phyloP scores from a whole-genome alignment of 2,329 filamentous ascomycete genomes.

The Hypoxylon sp. region DNA sequence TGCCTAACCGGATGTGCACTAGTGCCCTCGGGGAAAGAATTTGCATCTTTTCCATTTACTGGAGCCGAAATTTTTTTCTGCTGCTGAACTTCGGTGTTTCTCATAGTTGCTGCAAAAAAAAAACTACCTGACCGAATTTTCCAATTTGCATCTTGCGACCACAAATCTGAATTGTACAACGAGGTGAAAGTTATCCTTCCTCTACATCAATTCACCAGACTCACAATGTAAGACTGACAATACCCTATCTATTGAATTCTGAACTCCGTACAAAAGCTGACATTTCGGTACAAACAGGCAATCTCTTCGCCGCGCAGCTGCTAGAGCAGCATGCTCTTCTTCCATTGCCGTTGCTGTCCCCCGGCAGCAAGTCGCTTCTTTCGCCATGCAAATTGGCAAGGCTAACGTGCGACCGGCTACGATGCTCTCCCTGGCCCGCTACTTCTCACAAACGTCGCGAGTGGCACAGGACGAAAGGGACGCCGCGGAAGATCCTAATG shows the following conservation, averaged over 20 bases:
- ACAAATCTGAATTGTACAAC: conserved; percentile 12
- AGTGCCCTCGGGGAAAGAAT: conserved; percentile 1
- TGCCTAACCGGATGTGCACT: conserved; percentile 11
- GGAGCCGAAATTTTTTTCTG: conserved; percentile 17
- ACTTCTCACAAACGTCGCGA: conserved; percentile 53
- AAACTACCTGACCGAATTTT: background rate
- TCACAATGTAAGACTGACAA: conserved; percentile 45
- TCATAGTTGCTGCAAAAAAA: background rate
- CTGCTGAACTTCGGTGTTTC: conserved; percentile 7
- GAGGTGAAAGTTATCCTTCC: background rate
- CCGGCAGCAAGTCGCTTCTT: conserved; percentile 51
- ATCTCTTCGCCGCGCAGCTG: conserved; percentile 54
- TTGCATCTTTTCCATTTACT: conserved; percentile 8
- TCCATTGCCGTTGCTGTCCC: conserved; percentile 48
- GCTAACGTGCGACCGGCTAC: conserved; percentile 44
- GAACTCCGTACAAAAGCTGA: conserved; percentile 31
- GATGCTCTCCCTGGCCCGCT: conserved; percentile 46
- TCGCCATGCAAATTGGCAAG: conserved; percentile 51
- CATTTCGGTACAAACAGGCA: conserved; percentile 46
- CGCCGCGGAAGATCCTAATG: conserved; percentile 26
- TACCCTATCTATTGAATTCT: background rate
- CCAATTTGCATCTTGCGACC: background rate
- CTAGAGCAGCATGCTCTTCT: conserved; percentile 53
- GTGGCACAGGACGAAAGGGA: conserved; percentile 44
- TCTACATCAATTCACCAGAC: background rate